Conservation (phyloP, 2,329 filamentous ascomycete species). For the Colletotrichum tropicale region DNA sequence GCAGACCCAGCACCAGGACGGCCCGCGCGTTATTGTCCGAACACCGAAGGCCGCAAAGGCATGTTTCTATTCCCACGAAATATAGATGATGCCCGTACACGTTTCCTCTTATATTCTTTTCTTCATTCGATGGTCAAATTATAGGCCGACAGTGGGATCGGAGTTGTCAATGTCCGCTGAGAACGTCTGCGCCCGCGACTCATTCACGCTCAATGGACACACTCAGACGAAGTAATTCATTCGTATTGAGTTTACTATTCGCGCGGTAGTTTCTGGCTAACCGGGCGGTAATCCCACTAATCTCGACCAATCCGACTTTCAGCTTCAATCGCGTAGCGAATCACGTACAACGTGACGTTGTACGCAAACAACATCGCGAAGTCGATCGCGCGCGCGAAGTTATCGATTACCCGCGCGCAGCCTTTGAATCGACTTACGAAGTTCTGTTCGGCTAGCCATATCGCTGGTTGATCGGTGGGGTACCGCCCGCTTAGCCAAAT, state of each 20-base stretch:
- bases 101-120: fast-evolving
- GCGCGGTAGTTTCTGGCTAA: not conserved
- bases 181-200: not conserved
- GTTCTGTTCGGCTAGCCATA: not conserved
- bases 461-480: not conserved
- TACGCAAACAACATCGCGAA: not conserved
- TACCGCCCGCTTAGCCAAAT: not conserved
- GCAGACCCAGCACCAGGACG: not conserved
- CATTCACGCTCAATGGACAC: not conserved
- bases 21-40: not conserved
- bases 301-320: not conserved
- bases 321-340: not conserved
- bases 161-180: not conserved
- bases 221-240: not conserved
- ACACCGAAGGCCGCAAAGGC: not conserved
- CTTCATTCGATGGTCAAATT: fast-evolving
- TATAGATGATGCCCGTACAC: not conserved
- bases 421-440: not conserved
- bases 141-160: not conserved
- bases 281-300: not conserved
- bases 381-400: too few species aligned
- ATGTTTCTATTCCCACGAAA: not conserved
- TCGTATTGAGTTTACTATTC: not conserved
- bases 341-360: not conserved
- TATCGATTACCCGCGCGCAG: not conserved